Evolutionary conservation across 768 basidiomycete species (phyloP).

Genomic region (Sporobolomyces pararoseus): DNA sequence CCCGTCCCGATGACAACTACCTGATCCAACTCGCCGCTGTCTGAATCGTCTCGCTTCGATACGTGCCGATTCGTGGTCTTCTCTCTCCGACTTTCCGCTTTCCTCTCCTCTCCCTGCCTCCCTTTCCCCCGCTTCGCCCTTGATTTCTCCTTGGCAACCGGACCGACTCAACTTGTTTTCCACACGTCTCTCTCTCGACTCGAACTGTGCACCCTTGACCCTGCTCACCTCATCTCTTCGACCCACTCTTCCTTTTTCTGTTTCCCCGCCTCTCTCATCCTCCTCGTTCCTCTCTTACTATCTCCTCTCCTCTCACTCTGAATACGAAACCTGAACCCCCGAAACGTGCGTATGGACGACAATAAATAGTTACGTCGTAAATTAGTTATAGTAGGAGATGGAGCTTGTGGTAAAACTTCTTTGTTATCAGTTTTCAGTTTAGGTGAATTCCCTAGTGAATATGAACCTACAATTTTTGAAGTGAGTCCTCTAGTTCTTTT

Average conservation of each 20-base stretch:
- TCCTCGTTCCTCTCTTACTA: not conserved
- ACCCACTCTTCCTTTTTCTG: not conserved
- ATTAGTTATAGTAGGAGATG: slow-evolving; percentile 95
- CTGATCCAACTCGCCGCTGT: too few species aligned
- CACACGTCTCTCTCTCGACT: not conserved
- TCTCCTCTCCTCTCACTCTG: not conserved
- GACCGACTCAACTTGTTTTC: too few species aligned
- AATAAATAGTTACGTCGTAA: slow-evolving; percentile 75
- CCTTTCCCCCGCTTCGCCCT: too few species aligned
- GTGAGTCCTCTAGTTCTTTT: slow-evolving; percentile 18
- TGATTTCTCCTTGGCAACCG: too few species aligned
- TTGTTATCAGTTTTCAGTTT: slow-evolving; percentile 84
- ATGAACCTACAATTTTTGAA: slow-evolving; percentile 54
- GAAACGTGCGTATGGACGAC: not conserved
- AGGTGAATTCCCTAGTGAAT: slow-evolving; percentile 93
- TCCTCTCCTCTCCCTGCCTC: too few species aligned
- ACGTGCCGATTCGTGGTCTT: too few species aligned
- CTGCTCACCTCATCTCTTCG: not conserved
- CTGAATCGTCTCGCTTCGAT: too few species aligned
- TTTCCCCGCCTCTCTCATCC: not conserved
- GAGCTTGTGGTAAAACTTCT: slow-evolving; percentile 96
- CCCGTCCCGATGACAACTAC: too few species aligned
- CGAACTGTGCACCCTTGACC: not conserved
- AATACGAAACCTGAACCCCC: too few species aligned
- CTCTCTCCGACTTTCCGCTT: too few species aligned